phyloP scores from a whole-genome alignment of 2,329 filamentous ascomycete genomes.

The Penicillium nordicum region DNA sequence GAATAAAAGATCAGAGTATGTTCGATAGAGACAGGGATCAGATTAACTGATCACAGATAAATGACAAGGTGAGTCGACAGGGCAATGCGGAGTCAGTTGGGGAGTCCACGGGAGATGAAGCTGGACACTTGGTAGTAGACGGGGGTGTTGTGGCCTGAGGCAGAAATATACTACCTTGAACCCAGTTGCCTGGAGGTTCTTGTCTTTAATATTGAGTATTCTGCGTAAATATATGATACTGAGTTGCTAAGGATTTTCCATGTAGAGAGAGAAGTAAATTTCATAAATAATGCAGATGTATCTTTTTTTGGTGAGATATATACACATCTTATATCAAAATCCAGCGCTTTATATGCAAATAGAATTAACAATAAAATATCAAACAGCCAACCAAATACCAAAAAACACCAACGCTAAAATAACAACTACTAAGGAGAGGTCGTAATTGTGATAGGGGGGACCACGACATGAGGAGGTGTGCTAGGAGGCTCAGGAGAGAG shows the following conservation, averaged over 20 bases:
- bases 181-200: not conserved
- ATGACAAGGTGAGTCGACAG: not conserved
- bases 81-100: conserved; percentile 4
- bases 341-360: not conserved
- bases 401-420: conserved; percentile 8
- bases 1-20: not conserved
- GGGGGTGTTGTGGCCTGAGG: conserved; percentile 3
- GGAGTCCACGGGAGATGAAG: conserved; percentile 2
- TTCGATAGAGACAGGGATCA: not conserved
- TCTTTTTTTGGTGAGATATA: not conserved
- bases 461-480: conserved; percentile 21
- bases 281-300: not conserved
- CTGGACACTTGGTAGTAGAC: not conserved
- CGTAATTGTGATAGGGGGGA: conserved; percentile 42
- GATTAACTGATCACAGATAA: conserved; percentile 23
- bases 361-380: not conserved
- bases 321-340: not conserved
- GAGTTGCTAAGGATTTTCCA: not conserved
- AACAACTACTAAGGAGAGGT: conserved; percentile 24
- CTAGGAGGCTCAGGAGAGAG: conserved; percentile 17
- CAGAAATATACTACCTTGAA: not conserved
- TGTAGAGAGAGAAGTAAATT: not conserved
- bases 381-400: not conserved
- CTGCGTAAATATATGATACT: not conserved
- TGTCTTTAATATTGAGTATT: not conserved